Evolutionary conservation across 495 filamentous ascomycete genomes (phyloP).

Genomic region (Paragyromitra xinjiangensis): DNA sequence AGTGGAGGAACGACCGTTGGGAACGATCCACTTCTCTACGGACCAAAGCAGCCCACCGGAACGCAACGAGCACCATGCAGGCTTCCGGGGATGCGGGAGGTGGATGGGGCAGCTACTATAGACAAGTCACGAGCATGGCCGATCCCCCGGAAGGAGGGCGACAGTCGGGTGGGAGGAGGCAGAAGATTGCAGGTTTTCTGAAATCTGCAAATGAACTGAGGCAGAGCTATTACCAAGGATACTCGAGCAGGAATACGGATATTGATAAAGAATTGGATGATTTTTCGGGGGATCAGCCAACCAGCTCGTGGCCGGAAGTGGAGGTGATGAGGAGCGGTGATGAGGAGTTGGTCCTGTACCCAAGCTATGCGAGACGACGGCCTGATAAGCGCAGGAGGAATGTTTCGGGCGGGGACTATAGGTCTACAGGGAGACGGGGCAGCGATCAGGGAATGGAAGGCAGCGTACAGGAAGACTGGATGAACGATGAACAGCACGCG

Average conservation of each 20-base stretch:
- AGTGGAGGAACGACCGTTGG: conserved; percentile 24
- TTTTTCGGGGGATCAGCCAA: conserved; percentile 61
- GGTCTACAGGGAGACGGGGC: conserved; percentile 34
- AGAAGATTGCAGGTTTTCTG: conserved; percentile 83
- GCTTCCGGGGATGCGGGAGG: conserved; percentile 21
- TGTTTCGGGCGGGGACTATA: conserved; percentile 27
- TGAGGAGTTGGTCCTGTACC: conserved; percentile 94
- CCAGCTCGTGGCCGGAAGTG: conserved; percentile 73
- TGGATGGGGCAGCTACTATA: conserved; percentile 44
- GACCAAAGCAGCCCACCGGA: conserved; percentile 8
- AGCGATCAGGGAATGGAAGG: conserved; percentile 54
- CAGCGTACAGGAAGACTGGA: conserved; percentile 72
- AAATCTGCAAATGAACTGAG: conserved; percentile 90
- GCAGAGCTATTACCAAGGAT: conserved; percentile 76
- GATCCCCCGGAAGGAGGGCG: conserved; percentile 49
- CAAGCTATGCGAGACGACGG: conserved; percentile 81
- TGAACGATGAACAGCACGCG: conserved; percentile 71
- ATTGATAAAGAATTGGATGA: conserved; percentile 65
- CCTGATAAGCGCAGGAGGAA: conserved; percentile 58
- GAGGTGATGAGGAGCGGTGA: conserved; percentile 78
- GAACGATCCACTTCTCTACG: conserved; percentile 1
- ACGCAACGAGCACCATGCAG: conserved; percentile 31
- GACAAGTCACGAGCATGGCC: conserved; percentile 18
- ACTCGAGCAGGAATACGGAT: conserved; percentile 64
- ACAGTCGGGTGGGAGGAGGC: conserved; percentile 75